Evolutionary conservation across 2,329 filamentous ascomycete genomes (phyloP).

Genomic region (Colletotrichum sidae): DNA sequence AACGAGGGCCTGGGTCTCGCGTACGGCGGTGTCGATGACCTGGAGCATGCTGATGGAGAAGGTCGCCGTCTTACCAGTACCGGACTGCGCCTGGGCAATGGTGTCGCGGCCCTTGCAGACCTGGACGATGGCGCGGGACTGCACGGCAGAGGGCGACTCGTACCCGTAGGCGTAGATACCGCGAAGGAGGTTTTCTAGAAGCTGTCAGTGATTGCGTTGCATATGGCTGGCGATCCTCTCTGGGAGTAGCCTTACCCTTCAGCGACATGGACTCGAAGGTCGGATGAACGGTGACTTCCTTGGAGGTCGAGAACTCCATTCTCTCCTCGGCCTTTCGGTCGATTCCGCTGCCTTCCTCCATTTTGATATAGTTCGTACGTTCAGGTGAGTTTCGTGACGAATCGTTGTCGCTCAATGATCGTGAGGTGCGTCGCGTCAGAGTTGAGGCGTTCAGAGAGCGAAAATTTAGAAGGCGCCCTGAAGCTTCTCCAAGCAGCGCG

Average conservation of each 20-base stretch:
- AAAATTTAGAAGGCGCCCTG: constrained; percentile 36
- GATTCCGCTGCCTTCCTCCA: constrained; percentile 84
- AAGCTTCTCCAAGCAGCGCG: constrained; percentile 19
- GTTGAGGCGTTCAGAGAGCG: background rate
- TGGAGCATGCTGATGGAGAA: constrained; percentile 97
- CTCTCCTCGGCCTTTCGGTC: constrained; percentile 95
- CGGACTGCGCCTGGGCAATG: constrained; percentile 97
- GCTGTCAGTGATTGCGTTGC: background rate
- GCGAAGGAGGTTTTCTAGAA: constrained; percentile 86
- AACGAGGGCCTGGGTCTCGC: constrained; percentile 94
- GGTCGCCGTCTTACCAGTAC: constrained; percentile 95
- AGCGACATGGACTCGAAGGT: constrained; percentile 97
- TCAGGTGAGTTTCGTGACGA: background rate
- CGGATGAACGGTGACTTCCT: constrained; percentile 94
- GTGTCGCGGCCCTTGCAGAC: constrained; percentile 99
- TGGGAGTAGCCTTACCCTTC: constrained; percentile 68
- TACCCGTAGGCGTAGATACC: constrained; percentile 99
- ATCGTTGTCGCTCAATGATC: background rate
- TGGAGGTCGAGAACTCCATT: constrained; percentile 98
- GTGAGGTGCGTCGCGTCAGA: background rate
- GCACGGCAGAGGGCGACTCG: constrained; percentile 96
- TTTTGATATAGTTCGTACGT: constrained; percentile 59
- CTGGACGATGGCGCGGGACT: constrained; percentile 98
- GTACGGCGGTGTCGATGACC: constrained; percentile 92
- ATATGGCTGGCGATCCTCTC: background rate